Evolutionary conservation across 192 early-diverging fungal species (phyloP).

Genomic region (Chytriomyces sp.): DNA sequence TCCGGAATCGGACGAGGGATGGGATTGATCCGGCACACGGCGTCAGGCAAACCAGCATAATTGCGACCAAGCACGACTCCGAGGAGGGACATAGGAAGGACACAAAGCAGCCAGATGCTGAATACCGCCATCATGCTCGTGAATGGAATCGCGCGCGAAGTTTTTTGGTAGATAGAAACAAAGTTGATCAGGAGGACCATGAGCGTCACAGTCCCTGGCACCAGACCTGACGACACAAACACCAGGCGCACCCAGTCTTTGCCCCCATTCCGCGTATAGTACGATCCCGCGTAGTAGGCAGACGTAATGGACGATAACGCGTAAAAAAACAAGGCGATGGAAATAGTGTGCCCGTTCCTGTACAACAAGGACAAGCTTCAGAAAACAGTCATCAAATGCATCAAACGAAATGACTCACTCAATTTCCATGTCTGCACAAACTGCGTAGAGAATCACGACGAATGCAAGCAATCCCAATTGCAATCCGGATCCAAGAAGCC

Average conservation of each 20-base stretch:
- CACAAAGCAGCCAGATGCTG: slow-evolving; percentile 81
- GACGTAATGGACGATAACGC: slow-evolving; percentile 69
- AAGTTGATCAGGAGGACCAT: slow-evolving; percentile 78
- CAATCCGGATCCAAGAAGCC: slow-evolving; percentile 82
- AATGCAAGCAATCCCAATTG: slow-evolving; percentile 45
- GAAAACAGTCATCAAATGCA: not conserved
- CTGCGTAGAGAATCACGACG: slow-evolving; percentile 40
- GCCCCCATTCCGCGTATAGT: slow-evolving; percentile 68
- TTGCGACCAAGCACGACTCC: slow-evolving; percentile 76
- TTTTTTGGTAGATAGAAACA: slow-evolving; percentile 75
- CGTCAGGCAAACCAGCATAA: slow-evolving; percentile 61
- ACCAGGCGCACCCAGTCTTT: slow-evolving; percentile 69
- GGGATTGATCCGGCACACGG: slow-evolving; percentile 86
- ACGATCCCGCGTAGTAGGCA: slow-evolving; percentile 69
- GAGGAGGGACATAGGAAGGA: slow-evolving; percentile 79
- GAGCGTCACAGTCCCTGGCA: slow-evolving; percentile 61
- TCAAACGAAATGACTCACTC: slow-evolving; percentile 35
- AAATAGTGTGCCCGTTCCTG: slow-evolving; percentile 72
- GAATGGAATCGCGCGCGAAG: slow-evolving; percentile 88
- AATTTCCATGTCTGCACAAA: slow-evolving; percentile 43
- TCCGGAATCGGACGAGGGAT: slow-evolving; percentile 94
- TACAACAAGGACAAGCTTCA: not conserved
- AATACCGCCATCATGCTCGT: slow-evolving; percentile 79
- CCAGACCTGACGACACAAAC: slow-evolving; percentile 68
- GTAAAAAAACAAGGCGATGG: slow-evolving; percentile 77